Evolutionary conservation across 345 rosid species (phyloP), one percentile per base, ranked within the genome.

Genomic region (Psidium friedrichsthalianum): DNA sequence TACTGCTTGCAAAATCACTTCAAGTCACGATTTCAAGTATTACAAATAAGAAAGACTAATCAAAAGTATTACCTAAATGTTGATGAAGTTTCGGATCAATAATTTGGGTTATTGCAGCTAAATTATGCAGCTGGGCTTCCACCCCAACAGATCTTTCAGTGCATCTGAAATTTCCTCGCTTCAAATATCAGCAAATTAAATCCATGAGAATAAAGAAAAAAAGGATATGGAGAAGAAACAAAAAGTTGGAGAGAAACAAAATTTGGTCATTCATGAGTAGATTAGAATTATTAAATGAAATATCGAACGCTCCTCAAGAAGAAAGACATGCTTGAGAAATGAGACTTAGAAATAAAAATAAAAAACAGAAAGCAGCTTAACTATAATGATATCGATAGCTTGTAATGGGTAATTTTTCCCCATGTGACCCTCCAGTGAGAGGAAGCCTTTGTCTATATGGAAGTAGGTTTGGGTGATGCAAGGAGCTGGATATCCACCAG

Each of bases 41-140:
- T 36, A 56, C 36, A 54, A 52, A 8, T 13, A 83, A 18, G 83
- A 54, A 83, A 84, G 11, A 52, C 20, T 74, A 64, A 86, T 13
- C 6, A 29, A 51, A 24, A 54, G 49, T 11, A 40, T 21, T 93
- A 97, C 99, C 98, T 91, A 97, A 90, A 86, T 97, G 99, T 88
- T 94, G 96, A 88, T 97, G 99, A 88, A 96, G 99, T 88, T 95
- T 97, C 24, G 99, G 99, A 91, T 96, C 96, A 42, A 97, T 92
- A 84, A 93, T 94, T 89, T 95, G 98, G 87, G 99, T 97, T 83
- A 97, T 90, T 32, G 94, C 78, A 52, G 99, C 97, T 92, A 97
- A 92, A 88, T 93, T 95, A 91, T 90, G 88, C 76, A 97, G 99
- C 82, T 96, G 99, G 81, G 98, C 86, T 91, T 95, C 99, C 93